Percentiles rank a stretch among this genome's conserved stretches.
Evolutionary conservation across 306 rosid species (phyloP).

Genomic region (Alnus rubra): DNA sequence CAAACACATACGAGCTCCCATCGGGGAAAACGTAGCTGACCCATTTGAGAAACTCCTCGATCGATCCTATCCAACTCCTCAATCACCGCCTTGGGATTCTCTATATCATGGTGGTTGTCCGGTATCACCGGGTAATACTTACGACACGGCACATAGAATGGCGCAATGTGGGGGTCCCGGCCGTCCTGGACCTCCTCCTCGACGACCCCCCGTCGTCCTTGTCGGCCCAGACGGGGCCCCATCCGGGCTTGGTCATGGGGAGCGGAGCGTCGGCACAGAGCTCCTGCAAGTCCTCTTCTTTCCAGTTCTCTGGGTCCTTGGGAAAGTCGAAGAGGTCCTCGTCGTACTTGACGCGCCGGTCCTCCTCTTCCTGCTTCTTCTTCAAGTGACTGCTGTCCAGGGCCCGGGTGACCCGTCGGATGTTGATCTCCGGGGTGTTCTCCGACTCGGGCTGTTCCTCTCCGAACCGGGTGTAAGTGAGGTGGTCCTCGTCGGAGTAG

Average conservation of each 20-base stretch:
- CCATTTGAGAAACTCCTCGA: slow-evolving; percentile 88
- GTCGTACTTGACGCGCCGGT: background rate
- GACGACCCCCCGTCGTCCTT: slow-evolving; percentile 61
- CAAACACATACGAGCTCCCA: slow-evolving; percentile 75
- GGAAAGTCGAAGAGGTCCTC: slow-evolving; percentile 65
- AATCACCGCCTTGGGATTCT: slow-evolving; percentile 54
- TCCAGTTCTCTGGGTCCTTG: slow-evolving; percentile 67
- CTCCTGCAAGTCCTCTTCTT: slow-evolving; percentile 74
- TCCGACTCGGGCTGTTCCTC: slow-evolving; percentile 28
- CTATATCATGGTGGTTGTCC: slow-evolving; percentile 46
- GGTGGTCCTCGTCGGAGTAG: slow-evolving; percentile 18
- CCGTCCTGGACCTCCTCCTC: slow-evolving; percentile 46
- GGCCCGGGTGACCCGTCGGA: slow-evolving; percentile 30
- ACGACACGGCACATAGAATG: slow-evolving; percentile 76
- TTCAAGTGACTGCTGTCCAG: slow-evolving; percentile 32
- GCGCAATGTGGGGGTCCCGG: slow-evolving; percentile 62
- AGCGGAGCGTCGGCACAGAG: slow-evolving; percentile 67
- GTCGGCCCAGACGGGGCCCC: slow-evolving; percentile 79
- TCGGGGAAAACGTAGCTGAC: slow-evolving; percentile 85
- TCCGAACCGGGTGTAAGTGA: slow-evolving; percentile 24
- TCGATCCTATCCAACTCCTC: slow-evolving; percentile 95
- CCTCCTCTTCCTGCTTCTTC: slow-evolving; percentile 33
- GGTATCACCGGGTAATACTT: slow-evolving; percentile 65
- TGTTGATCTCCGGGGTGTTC: slow-evolving; percentile 39
- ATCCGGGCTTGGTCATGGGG: slow-evolving; percentile 59